A percentile compares a stretch with the other conserved stretches of the same genome.
Evolutionary conservation across 345 rosid species (phyloP).

Genomic region (Eucalyptus curtisii): DNA sequence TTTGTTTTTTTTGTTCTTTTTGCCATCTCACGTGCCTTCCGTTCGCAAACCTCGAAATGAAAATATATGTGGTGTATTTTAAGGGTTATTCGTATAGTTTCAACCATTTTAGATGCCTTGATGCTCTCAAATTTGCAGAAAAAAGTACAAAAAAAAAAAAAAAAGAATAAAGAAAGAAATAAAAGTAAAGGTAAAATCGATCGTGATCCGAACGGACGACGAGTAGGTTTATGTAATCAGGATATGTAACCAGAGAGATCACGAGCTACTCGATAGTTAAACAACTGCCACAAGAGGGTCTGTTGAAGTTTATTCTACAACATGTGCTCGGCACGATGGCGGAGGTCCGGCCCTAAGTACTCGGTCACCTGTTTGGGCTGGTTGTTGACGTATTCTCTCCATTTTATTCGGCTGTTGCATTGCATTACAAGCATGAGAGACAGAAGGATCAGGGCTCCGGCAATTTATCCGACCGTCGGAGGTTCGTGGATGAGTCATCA

Average conservation of each 20-base stretch:
- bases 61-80: accelerated
- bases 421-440: not conserved
- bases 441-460: not conserved
- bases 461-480: not conserved
- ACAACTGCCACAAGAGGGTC: not conserved
- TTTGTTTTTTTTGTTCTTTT: not conserved
- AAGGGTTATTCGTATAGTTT: not conserved
- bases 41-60: not conserved
- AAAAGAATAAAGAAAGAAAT: accelerated
- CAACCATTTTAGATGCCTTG: not conserved
- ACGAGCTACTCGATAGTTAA: not conserved
- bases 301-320: not conserved
- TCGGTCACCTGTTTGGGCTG: not conserved
- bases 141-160: accelerated
- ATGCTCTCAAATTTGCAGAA: not conserved
- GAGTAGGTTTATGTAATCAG: not conserved
- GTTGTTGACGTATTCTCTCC: not conserved
- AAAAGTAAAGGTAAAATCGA: not conserved
- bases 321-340: not conserved
- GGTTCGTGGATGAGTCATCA: not conserved
- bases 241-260: not conserved
- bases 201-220: not conserved
- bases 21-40: accelerated
- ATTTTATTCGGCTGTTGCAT: not conserved
- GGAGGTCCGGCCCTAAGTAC: not conserved